These are phyloP conservation scores for Pichia membranifaciens DNA, from an alignment of 805 yeast species.

Conservation along the genomic window DNA sequence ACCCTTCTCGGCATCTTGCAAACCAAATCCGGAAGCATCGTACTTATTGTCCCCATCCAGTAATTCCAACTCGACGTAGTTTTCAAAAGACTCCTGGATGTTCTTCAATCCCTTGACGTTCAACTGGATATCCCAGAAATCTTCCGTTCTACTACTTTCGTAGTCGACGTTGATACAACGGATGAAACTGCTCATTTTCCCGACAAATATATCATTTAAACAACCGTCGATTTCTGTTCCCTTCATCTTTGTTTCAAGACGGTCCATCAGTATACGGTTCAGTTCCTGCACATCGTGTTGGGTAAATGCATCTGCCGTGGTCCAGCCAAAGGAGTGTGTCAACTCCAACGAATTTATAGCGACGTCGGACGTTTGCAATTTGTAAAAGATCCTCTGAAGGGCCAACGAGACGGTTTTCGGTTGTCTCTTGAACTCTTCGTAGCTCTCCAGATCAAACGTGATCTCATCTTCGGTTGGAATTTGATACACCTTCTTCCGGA, in stretches of 20 bases:
- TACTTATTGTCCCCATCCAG: constrained; percentile 94
- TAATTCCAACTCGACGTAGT: constrained; percentile 83
- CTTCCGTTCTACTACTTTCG: constrained; percentile 87
- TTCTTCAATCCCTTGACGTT: constrained; percentile 81
- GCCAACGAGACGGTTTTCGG: constrained; percentile 67
- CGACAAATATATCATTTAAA: constrained; percentile 81
- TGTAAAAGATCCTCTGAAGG: constrained; percentile 81
- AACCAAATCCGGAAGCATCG: constrained; percentile 81
- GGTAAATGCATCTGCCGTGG: constrained; percentile 86
- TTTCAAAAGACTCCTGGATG: constrained; percentile 69
- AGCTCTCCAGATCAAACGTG: constrained; percentile 29
- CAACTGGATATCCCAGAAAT: constrained; percentile 96
- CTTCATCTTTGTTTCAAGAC: constrained; percentile 84
- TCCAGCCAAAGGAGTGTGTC: constrained; percentile 97
- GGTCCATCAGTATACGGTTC: constrained; percentile 92
- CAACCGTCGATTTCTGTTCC: constrained; percentile 74
- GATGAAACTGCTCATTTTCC: constrained; percentile 92
- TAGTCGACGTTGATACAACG: constrained; percentile 90
- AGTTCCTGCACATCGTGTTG: constrained; percentile 98
- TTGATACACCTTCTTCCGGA: constrained; percentile 79
- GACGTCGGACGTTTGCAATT: constrained; percentile 61
- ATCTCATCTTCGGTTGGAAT: constrained; percentile 70
- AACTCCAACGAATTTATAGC: constrained; percentile 83
- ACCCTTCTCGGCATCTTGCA: constrained; percentile 96
- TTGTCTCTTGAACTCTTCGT: constrained; percentile 29